Conservation (phyloP, 2,329 filamentous ascomycete genomes). For the Colletotrichum destructivum region DNA sequence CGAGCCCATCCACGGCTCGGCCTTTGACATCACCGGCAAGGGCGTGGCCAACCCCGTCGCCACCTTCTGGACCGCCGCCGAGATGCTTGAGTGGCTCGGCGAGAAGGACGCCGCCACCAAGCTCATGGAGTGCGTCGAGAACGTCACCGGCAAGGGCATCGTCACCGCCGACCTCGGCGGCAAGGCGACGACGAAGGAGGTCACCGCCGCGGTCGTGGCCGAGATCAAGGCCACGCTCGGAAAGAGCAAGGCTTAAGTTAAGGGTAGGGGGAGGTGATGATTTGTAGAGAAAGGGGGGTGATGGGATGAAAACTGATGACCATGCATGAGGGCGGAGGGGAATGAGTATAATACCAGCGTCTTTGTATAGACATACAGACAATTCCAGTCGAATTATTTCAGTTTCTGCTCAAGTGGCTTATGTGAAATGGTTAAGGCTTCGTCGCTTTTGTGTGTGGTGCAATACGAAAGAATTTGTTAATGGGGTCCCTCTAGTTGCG, state of each 20-base stretch:
- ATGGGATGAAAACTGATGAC: slow-evolving; percentile 1
- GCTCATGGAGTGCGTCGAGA: slow-evolving; percentile 65
- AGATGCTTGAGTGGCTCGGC: slow-evolving; percentile 69
- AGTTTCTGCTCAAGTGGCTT: neutral
- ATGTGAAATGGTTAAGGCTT: too few species aligned
- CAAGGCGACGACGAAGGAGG: slow-evolving; percentile 43
- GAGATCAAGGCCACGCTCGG: slow-evolving; percentile 37
- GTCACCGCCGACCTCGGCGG: slow-evolving; percentile 68
- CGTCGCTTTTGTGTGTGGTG: too few species aligned
- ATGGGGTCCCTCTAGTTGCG: too few species aligned
- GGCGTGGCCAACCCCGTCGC: slow-evolving; percentile 68
- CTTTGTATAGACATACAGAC: neutral
- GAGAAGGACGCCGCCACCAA: slow-evolving; percentile 61
- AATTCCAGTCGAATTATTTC: neutral
- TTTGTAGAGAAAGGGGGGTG: neutral
- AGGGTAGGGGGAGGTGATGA: too few species aligned
- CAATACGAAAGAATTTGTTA: too few species aligned
- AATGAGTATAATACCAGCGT: slow-evolving; percentile 6
- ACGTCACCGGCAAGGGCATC: slow-evolving; percentile 63
- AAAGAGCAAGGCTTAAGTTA: slow-evolving; percentile 7
- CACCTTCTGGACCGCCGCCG: slow-evolving; percentile 68
- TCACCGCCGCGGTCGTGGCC: slow-evolving; percentile 33
- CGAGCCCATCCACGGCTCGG: slow-evolving; percentile 70
- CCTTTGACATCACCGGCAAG: slow-evolving; percentile 69
- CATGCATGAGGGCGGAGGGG: slow-evolving; percentile 18